Evolutionary conservation across 371 early-diverging fungal species (phyloP), one percentile per base, ranked within the genome.

Genomic region (Nosema bombycis): DNA sequence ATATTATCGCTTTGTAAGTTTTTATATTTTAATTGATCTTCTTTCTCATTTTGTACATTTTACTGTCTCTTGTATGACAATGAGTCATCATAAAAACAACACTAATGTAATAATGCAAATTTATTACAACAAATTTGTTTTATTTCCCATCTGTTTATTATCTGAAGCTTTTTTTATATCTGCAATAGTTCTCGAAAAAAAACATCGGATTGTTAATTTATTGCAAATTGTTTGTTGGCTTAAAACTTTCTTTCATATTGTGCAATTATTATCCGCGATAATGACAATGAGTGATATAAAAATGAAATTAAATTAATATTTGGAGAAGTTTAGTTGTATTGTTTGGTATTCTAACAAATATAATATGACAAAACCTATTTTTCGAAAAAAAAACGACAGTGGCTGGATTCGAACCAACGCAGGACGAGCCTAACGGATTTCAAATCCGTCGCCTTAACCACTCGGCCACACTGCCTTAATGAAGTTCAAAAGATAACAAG

Each of bases 11-110:
- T 57, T 54, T 65, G 28, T 66, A 46, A 2, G 15, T 34, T 1
- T 62, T 18, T 78, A 70, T 66, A 61, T 81, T 23, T 18, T 78
- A 28, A 24, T 81, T 4, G 82, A 81, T 66, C 26, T 81, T 0
- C 23, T 81, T 0, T 77, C 75, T 14, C 73, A 78, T 61, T 66
- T 78, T 24, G 38, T 75, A 46, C 56, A 74, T 36, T 81, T 81
- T 38, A 21, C 34, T 21, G 23, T 32, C 18, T 67, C 72, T 0
- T 1, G 62, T 0, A n/a, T 74, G 2, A 2, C 34, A 24, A 71
- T 36, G 21, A 69, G 21, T 30, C 71, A 71, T 26, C 78, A 78
- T 66, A 78, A 81, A 75, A 24, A 67, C 14, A 56, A 33, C 32
- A 63, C 14, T 0, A 69, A 67, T 36, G 23, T 29, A 10, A 30